These are phyloP conservation scores for Lachancea fermentati DNA, from an alignment of 805 yeast species.

Conservation along the genomic window DNA sequence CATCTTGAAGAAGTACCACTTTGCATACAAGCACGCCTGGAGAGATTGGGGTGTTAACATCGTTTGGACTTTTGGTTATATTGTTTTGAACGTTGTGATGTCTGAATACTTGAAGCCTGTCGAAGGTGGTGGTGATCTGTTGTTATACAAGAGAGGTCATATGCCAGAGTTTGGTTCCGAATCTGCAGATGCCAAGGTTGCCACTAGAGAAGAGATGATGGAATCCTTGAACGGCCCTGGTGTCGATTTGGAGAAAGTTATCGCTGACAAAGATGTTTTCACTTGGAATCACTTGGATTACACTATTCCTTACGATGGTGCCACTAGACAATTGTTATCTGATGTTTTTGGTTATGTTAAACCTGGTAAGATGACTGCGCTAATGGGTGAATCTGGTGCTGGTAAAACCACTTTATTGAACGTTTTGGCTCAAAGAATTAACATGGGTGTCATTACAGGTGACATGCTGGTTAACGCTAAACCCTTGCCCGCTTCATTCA, in stretches of 20 bases:
- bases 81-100: conserved; percentile 31
- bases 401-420: conserved; percentile 74
- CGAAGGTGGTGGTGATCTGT: conserved; percentile 37
- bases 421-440: conserved; percentile 64
- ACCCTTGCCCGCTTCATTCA: conserved; percentile 53
- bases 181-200: conserved; percentile 34
- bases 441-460: conserved; percentile 66
- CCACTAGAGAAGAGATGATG: conserved; percentile 37
- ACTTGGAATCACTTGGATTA: conserved; percentile 70
- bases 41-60: conserved; percentile 55
- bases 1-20: conserved; percentile 36
- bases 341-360: conserved; percentile 66
- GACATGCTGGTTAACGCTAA: conserved; percentile 63
- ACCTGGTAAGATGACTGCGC: conserved; percentile 76
- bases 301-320: conserved; percentile 56
- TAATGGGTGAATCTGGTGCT: conserved; percentile 78
- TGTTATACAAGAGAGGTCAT: conserved; percentile 42
- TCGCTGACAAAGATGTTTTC: conserved; percentile 47
- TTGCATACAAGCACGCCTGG: conserved; percentile 47
- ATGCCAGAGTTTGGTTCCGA: conserved; percentile 33
- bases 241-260: conserved; percentile 29
- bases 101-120: conserved; percentile 35
- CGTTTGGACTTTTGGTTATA: conserved; percentile 40
- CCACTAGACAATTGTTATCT: conserved; percentile 49
- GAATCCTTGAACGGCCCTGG: conserved; percentile 29